Conservation (phyloP, 2,329 filamentous ascomycete species). For the Coniochaeta sp. region DNA sequence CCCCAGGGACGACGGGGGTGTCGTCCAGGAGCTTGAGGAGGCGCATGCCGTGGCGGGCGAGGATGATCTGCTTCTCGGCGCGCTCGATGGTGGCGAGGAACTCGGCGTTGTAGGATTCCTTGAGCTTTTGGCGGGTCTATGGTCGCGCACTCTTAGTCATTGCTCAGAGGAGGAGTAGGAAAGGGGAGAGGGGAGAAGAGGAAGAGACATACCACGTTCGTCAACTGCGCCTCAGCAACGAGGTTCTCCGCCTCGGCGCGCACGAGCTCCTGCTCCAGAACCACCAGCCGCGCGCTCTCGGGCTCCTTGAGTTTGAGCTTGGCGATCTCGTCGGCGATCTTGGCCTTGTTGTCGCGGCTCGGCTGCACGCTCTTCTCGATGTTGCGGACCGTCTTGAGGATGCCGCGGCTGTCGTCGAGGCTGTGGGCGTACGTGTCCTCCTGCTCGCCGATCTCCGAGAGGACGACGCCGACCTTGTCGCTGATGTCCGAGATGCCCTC, state of each 20-base stretch:
- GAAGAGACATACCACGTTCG: conserved; percentile 69
- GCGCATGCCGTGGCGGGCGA: conserved; percentile 83
- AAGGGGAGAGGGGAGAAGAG: neutral
- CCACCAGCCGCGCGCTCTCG: conserved; percentile 70
- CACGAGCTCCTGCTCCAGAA: conserved; percentile 92
- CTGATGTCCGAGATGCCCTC: conserved; percentile 83
- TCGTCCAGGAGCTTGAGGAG: conserved; percentile 84
- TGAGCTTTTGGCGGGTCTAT: conserved; percentile 90
- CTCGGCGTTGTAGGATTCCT: conserved; percentile 86
- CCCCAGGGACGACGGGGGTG: conserved; percentile 80
- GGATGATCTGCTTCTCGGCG: conserved; percentile 91
- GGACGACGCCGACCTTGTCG: conserved; percentile 89
- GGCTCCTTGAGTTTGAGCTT: conserved; percentile 90
- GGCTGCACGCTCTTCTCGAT: conserved; percentile 95
- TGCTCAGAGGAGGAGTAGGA: too few species aligned
- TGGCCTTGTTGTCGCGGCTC: conserved; percentile 76
- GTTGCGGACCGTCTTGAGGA: conserved; percentile 89
- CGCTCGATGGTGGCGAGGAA: conserved; percentile 89
- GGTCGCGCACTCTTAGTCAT: conserved; percentile 3
- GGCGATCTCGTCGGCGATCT: conserved; percentile 88
- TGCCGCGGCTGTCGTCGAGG: conserved; percentile 73
- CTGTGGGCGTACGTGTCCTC: conserved; percentile 83
- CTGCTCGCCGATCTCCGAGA: conserved; percentile 89
- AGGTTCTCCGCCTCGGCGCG: conserved; percentile 92
- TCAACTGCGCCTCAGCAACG: conserved; percentile 92